A percentile compares a stretch with the other conserved stretches of the same genome.
Conservation (phyloP, 192 early-diverging fungal species). For the Backusella parvicylindrica region DNA sequence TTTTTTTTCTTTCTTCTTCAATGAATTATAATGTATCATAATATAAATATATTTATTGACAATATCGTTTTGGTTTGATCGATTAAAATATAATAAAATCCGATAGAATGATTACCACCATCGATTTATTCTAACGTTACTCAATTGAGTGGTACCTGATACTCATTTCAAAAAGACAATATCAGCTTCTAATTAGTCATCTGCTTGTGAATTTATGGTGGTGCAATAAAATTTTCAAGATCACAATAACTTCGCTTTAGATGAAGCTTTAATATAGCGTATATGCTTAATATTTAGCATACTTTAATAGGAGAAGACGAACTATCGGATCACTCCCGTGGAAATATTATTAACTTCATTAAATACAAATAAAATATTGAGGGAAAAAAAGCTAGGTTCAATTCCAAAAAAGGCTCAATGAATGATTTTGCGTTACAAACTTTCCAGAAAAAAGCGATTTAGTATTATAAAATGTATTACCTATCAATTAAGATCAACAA, state of each 20-base stretch:
- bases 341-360: background rate
- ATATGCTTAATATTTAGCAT: background rate
- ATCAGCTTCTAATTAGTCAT: background rate
- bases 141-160: no score
- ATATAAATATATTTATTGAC: background rate
- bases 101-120: background rate
- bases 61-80: background rate
- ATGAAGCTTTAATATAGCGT: no score
- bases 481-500: background rate
- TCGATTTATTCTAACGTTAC: no score
- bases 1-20: background rate
- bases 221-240: no score
- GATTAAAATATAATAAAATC: background rate
- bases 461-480: background rate
- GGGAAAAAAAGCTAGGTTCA: background rate
- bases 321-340: background rate
- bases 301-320: background rate
- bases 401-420: background rate
- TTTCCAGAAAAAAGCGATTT: background rate
- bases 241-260: no score
- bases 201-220: background rate
- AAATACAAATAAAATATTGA: background rate
- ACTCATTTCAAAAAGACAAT: background rate
- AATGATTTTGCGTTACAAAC: background rate
- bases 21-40: background rate